Base-by-base conservation (phyloP, 1,139 yeast species). In the Taphrina communis region DNA sequence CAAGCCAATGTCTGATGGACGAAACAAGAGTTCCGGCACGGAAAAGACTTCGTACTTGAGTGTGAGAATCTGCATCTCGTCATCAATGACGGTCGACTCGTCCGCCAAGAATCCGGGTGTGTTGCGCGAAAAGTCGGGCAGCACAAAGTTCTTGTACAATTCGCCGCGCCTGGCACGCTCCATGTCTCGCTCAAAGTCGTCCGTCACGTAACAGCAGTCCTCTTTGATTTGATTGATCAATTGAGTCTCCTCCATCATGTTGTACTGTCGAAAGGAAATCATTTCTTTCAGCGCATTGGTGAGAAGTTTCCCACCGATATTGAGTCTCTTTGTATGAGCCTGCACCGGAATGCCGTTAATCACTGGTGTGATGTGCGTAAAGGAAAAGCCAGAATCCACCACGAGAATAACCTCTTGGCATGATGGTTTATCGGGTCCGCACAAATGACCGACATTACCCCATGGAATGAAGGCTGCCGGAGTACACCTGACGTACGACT, bases 221-320 rank as follows among this genome's bases (percentile, higher is more conserved):
- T 94, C 97, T 75, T 95, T 94, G 73, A 95, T 89, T 51, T 89
- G 87, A 75, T 93, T 90, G 66, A 94, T 88, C 65, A 95, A 80
- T 7, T 89, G 82, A 0, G 97, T 89, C 77, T 95, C 99, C 72
- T 93, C 97, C 76, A 90, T 87, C 75, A 95, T 93, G 76, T 95
- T 95, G 78, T 93, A 94, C 79, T 95, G 96, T 70, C 98, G 83
- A 76, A 90, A 94, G 2, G 97, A 91, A 17, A 94, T 85, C 57
- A 90, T 82, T 75, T 94, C 99, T 71, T 92, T 82, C 65, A 95
- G 78, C 67, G 89, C 85, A 9, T 97, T 97, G 69, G 91, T 90
- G 70, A 95, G 79, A 68, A 90, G 81, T 70, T 90, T 84, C 0
- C 99, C 99, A 0, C 96, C 99, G 56, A 95, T 85, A 58, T 88